Conservation (phyloP, 2,329 filamentous ascomycete species). For the Plectosphaerella plurivora region DNA sequence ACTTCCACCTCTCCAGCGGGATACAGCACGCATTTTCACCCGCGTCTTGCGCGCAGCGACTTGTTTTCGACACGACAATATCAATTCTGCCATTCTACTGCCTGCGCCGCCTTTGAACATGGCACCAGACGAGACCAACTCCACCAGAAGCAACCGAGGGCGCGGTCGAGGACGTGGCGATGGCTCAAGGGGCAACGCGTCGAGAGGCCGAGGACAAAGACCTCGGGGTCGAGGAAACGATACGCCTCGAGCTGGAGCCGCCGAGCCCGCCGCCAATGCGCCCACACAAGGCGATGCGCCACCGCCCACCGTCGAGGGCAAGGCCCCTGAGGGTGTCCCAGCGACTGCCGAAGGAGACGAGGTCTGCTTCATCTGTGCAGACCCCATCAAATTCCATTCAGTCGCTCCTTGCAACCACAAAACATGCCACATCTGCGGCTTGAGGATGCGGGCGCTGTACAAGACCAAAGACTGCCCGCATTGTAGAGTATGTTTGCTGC, state of each 20-base stretch:
- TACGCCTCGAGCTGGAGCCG: background rate
- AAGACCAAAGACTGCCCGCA: conserved; percentile 97
- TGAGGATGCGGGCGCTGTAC: conserved; percentile 88
- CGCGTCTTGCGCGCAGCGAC: no score
- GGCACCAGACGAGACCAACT: background rate
- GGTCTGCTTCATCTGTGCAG: conserved; percentile 97
- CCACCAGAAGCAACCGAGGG: conserved; percentile 19
- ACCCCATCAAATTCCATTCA: conserved; percentile 78
- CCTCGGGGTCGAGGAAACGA: conserved; percentile 8
- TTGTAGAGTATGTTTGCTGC: conserved; percentile 63
- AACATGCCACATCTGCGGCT: conserved; percentile 92
- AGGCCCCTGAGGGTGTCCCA: conserved; percentile 14
- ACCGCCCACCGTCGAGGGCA: conserved; percentile 8
- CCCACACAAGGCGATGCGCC: conserved; percentile 1
- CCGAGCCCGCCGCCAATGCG: background rate
- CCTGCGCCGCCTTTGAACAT: no score
- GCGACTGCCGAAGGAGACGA: conserved; percentile 57
- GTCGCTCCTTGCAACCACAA: conserved; percentile 93
- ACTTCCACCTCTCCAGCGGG: no score
- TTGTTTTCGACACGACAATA: no score
- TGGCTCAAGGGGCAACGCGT: conserved; percentile 17
- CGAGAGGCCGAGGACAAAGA: conserved; percentile 17
- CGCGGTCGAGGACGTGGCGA: conserved; percentile 31
- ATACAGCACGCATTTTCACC: no score
- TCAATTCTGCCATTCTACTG: background rate